Evolutionary conservation across 2,329 filamentous ascomycete genomes (phyloP).

Genomic region (Phialocephala sp.): DNA sequence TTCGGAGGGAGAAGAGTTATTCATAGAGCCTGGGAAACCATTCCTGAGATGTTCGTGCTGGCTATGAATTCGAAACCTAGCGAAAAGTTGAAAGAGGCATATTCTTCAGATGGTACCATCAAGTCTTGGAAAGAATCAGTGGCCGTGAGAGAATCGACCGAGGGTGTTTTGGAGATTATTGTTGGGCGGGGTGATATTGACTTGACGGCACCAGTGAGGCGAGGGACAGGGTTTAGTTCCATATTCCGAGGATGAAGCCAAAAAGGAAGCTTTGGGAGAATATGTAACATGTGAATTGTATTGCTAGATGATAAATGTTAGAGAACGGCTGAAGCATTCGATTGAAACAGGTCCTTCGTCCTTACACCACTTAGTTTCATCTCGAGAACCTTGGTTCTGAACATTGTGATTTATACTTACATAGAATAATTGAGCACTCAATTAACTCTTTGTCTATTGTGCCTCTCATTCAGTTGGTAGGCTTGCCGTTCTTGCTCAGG

Average conservation of each 20-base stretch:
- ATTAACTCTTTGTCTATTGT: no score
- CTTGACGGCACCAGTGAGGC: not conserved
- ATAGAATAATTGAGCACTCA: no score
- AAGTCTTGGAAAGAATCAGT: constrained; percentile 8
- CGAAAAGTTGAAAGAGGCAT: constrained; percentile 4
- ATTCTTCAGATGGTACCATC: not conserved
- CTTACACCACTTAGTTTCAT: no score
- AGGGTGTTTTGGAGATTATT: constrained; percentile 9
- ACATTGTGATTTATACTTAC: no score
- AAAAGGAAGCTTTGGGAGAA: no score
- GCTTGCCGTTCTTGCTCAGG: no score
- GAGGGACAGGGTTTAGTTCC: not conserved
- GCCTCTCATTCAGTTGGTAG: no score
- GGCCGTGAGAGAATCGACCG: constrained; percentile 9
- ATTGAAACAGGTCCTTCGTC: no score
- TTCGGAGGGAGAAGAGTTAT: not conserved
- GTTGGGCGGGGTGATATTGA: constrained; percentile 5
- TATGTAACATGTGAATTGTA: no score
- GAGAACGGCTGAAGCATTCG: no score
- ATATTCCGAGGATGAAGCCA: not conserved
- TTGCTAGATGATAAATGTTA: no score
- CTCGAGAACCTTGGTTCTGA: no score
- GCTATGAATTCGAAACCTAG: constrained; percentile 9
- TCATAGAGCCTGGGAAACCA: constrained; percentile 6
- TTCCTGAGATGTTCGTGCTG: constrained; percentile 12